Conservation (phyloP, 805 yeast genomes). For the Lachancea waltii region DNA sequence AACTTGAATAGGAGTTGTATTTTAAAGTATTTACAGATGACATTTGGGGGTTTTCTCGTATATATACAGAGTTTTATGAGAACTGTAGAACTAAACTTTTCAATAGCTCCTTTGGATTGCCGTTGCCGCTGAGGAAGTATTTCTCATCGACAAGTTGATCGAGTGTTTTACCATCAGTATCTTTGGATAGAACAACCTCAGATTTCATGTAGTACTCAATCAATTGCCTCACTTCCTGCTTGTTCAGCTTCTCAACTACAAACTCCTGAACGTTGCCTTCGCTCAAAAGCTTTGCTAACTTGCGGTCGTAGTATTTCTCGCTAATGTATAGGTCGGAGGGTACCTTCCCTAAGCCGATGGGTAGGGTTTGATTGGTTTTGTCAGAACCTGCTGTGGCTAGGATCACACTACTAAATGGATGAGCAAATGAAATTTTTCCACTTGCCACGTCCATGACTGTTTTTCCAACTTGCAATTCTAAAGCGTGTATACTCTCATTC, state of each 20-base stretch:
- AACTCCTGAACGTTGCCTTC: conserved; percentile 35
- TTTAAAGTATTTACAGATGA: conserved; percentile 9
- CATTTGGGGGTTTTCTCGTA: neutral
- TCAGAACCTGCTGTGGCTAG: conserved; percentile 55
- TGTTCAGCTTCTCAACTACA: conserved; percentile 38
- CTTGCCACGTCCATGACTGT: conserved; percentile 47
- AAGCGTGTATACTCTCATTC: conserved; percentile 50
- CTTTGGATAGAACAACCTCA: conserved; percentile 36
- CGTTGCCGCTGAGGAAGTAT: conserved; percentile 55
- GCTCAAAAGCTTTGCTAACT: conserved; percentile 43
- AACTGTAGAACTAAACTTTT: conserved; percentile 28
- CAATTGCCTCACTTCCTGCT: conserved; percentile 39
- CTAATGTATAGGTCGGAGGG: conserved; percentile 52
- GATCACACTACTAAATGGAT: conserved; percentile 54
- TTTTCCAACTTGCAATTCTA: conserved; percentile 58
- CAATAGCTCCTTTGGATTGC: conserved; percentile 52
- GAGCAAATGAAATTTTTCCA: conserved; percentile 44
- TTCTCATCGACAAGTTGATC: conserved; percentile 41
- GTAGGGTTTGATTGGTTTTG: conserved; percentile 43
- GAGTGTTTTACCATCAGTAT: conserved; percentile 26
- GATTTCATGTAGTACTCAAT: conserved; percentile 37
- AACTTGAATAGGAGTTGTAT: neutral
- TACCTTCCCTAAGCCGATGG: conserved; percentile 49
- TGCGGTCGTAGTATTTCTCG: conserved; percentile 44
- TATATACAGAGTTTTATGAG: conserved; percentile 6